A percentile compares a stretch with the other conserved stretches of the same genome.
phyloP scores from a whole-genome alignment of 305 asterid species.

The Rubia peregrina region DNA sequence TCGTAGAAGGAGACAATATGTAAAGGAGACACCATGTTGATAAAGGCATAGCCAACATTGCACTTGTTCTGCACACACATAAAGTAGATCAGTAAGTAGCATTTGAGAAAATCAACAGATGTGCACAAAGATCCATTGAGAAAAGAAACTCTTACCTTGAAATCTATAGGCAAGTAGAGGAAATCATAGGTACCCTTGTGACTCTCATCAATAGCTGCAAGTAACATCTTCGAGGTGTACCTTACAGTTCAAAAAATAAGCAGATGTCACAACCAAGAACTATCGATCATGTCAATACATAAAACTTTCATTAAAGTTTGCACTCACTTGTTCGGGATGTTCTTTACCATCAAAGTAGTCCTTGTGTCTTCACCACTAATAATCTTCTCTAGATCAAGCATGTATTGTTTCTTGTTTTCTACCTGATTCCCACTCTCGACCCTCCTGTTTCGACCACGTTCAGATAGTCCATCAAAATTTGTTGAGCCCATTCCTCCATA shows the following conservation, averaged over 20 bases:
- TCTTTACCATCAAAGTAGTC: constrained; percentile 90
- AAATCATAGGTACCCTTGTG: constrained; percentile 90
- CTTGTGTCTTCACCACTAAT: constrained; percentile 67
- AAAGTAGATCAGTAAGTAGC: constrained; percentile 8
- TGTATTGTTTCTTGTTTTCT: constrained; percentile 76
- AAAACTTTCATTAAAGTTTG: neutral
- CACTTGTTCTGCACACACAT: constrained; percentile 71
- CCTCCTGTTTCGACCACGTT: constrained; percentile 67
- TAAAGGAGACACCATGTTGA: constrained; percentile 83
- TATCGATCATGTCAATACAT: constrained; percentile 8
- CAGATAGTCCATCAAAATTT: constrained; percentile 46
- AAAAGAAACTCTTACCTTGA: constrained; percentile 50
- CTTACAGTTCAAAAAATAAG: constrained; percentile 30
- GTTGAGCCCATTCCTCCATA: constrained; percentile 50
- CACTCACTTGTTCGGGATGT: constrained; percentile 91
- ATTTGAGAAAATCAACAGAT: constrained; percentile 11
- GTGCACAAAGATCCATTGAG: constrained; percentile 6
- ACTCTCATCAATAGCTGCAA: constrained; percentile 78
- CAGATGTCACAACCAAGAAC: neutral
- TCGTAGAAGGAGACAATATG: constrained; percentile 74
- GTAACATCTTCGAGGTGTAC: constrained; percentile 97
- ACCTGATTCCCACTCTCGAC: constrained; percentile 52
- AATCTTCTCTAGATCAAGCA: constrained; percentile 82
- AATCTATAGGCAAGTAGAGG: constrained; percentile 91
- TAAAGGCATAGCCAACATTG: constrained; percentile 96